A percentile compares a stretch with the other conserved stretches of the same genome.
Conservation (phyloP, 208 protist species). For the Crithidia thermophila region DNA sequence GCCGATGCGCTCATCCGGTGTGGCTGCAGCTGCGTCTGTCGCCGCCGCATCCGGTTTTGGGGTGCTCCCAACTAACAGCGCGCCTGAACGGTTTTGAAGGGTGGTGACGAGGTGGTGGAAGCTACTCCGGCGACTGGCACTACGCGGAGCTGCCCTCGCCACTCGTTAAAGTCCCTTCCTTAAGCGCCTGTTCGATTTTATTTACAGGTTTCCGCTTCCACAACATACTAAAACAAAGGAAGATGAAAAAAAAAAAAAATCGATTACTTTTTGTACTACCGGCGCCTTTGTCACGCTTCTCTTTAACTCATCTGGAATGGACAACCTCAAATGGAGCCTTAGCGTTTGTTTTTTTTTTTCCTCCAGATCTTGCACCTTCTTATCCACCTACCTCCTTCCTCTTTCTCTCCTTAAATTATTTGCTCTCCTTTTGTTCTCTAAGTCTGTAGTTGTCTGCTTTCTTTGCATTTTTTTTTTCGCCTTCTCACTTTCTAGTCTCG, state of each 20-base stretch:
- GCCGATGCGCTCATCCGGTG: neutral
- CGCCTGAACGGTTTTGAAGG: neutral
- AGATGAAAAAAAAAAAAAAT: too few relatives aligned
- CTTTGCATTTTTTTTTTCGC: neutral
- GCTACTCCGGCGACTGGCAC: too few relatives aligned
- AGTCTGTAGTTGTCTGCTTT: too few relatives aligned
- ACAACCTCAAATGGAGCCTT: neutral
- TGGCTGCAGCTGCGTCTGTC: neutral
- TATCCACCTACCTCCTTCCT: neutral
- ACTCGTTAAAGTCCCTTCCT: too few relatives aligned
- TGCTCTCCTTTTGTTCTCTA: neutral
- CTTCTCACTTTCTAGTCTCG: neutral
- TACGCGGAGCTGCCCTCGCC: too few relatives aligned
- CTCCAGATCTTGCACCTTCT: neutral
- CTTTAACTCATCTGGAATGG: too few relatives aligned
- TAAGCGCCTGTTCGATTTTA: too few relatives aligned
- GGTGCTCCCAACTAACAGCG: neutral
- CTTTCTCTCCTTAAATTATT: neutral
- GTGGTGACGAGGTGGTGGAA: too few relatives aligned
- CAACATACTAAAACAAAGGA: too few relatives aligned
- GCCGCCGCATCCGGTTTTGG: neutral
- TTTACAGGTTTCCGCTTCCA: too few relatives aligned
- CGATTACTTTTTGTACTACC: too few relatives aligned
- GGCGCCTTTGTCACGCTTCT: too few relatives aligned
- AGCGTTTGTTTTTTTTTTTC: neutral